Base-by-base conservation (phyloP, 768 basidiomycete species). In the Tylopilus vinaceipallidus region DNA sequence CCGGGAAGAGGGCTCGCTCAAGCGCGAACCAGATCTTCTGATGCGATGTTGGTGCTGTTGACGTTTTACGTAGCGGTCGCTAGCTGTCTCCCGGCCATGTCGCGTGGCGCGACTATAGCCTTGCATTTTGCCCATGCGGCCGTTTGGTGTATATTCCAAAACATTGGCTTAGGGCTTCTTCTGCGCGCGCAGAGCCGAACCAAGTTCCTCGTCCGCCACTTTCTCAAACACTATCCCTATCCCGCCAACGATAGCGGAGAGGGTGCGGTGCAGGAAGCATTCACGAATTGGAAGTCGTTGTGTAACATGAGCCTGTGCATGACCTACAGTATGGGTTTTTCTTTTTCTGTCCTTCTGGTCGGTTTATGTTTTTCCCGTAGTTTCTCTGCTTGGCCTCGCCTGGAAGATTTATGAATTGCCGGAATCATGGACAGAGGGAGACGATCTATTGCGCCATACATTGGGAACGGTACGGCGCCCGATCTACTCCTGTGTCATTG, bases 261-360 rank as follows among this genome's bases (percentile, higher is more conserved):
- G 50, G 82, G 84, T 39, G 95, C 95, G 0, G 81, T 94, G n/a
- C 77, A 84, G 33, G 97, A 99, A 64, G 92, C 95, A 0, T 99
- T 98, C 59, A 76, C 80, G 23, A 98, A 97, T 67, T 99, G 95
- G 94, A 98, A 98, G 69, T 77, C 77, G 5, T 76, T 91, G 23
- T 98, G 95, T 66, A 98, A 98, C 67, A 67, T 93, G 68, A 93
- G 88, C 67, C 75, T 95, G 77, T 86, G 84, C 67, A 97, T 98
- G 94, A 95, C 88, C 4, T 98, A 95, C 66, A 84, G 94, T 95
- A 50, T 17, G 1, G 24, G 30, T 32, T n/a, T 10, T 10, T 12
- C 3, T 1, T 1, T 6, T 14, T 19, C 63, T 39, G 6, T 39
- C 32, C 42, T 46, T 19, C 52, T 29, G 34, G 13, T 5, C 12